Conservation (phyloP, 768 basidiomycete genomes). For the Gloeostereum incarnatum region DNA sequence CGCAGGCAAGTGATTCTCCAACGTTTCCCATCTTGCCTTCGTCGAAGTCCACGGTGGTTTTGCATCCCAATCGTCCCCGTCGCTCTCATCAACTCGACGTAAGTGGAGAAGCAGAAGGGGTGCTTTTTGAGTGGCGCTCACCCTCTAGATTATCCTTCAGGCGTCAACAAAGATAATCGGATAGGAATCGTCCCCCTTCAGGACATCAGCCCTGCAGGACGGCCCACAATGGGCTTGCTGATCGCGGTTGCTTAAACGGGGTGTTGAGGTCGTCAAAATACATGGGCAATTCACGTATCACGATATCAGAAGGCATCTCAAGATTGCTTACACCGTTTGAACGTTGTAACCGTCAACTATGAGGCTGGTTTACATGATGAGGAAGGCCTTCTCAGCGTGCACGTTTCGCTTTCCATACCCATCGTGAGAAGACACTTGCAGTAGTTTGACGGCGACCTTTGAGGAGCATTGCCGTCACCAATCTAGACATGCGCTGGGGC, state of each 20-base stretch:
- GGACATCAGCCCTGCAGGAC: constrained; percentile 5
- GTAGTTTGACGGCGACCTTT: too few species aligned
- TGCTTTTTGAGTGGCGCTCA: constrained; percentile 38
- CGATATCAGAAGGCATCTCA: too few species aligned
- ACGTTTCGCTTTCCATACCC: too few species aligned
- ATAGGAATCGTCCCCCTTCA: constrained; percentile 6
- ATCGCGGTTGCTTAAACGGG: constrained; percentile 6
- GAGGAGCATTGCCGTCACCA: too few species aligned
- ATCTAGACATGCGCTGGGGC: too few species aligned
- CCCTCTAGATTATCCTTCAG: constrained; percentile 44
- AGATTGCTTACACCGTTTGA: too few species aligned
- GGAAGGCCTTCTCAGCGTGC: too few species aligned
- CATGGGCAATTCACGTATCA: too few species aligned
- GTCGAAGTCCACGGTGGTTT: not conserved
- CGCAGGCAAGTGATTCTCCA: constrained; percentile 20
- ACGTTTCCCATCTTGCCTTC: not conserved
- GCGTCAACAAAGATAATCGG: constrained; percentile 10
- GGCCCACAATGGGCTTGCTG: constrained; percentile 7
- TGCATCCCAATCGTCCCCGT: constrained; percentile 41
- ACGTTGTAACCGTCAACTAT: too few species aligned
- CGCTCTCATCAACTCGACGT: constrained; percentile 35
- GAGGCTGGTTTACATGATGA: too few species aligned
- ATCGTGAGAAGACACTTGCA: too few species aligned
- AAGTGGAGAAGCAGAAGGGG: constrained; percentile 38
- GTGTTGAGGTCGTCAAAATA: too few species aligned